A percentile compares a stretch with the other conserved stretches of the same genome.
These are phyloP conservation scores for Aspergillus unguis DNA, from an alignment of 2,329 filamentous ascomycete species.

Conservation along the genomic window DNA sequence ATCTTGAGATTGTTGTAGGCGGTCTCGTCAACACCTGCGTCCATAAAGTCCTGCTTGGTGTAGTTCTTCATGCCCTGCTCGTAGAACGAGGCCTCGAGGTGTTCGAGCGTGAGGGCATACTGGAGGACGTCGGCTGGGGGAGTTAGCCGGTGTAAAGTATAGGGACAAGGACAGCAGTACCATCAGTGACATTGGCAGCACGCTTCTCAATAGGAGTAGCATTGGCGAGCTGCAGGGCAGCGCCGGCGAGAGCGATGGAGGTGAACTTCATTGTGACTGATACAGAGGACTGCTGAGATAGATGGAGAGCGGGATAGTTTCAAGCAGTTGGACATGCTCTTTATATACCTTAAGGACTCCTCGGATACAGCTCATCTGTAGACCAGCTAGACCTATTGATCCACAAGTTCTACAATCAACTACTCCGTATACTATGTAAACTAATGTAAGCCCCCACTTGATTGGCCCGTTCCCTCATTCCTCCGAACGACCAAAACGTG, in stretches of 20 bases:
- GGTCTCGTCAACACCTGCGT: constrained; percentile 49
- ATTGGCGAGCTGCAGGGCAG: neutral
- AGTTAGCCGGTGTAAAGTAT: neutral
- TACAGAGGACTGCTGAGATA: neutral
- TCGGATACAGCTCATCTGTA: too few relatives aligned
- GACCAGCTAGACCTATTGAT: too few relatives aligned
- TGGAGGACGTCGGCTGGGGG: constrained; percentile 20
- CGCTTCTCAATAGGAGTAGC: neutral
- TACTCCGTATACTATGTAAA: too few relatives aligned
- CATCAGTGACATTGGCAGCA: neutral
- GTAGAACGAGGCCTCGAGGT: constrained; percentile 63
- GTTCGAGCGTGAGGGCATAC: constrained; percentile 45
- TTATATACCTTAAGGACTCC: too few relatives aligned
- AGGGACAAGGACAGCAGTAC: neutral
- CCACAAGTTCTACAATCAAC: too few relatives aligned
- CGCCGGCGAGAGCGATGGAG: neutral
- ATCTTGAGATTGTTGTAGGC: constrained; percentile 59
- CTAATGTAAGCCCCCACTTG: too few relatives aligned
- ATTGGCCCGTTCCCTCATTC: too few relatives aligned
- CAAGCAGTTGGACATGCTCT: neutral
- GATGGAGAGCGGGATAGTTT: neutral
- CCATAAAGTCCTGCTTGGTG: constrained; percentile 49
- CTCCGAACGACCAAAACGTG: too few relatives aligned
- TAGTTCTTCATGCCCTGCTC: constrained; percentile 57
- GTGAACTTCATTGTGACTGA: neutral